Evolutionary conservation across 768 basidiomycete genomes (phyloP), one percentile per base, ranked within the genome.

Genomic region (Pleurotus tuoliensis): DNA sequence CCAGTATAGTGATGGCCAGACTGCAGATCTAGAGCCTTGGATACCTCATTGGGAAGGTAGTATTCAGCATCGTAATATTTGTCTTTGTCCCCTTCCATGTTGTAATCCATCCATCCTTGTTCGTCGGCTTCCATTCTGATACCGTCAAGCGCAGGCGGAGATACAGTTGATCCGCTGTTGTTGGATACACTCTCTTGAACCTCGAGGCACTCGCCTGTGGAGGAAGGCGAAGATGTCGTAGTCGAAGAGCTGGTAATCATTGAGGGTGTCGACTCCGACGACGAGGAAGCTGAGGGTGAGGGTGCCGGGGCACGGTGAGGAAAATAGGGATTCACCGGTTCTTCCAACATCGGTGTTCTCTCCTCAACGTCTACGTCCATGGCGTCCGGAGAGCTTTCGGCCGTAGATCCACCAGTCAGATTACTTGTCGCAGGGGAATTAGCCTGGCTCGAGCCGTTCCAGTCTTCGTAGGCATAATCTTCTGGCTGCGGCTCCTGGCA

Each of bases 401-500:
- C 15, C 51, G 24, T 25, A 7, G 38, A 18, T 13, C 48, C n/a
- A 24, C 2, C 30, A 11, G 30, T 11, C 7, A 44, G 3, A 16
- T 15, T 44, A n/a, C 6, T 22, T n/a, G n/a, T 13, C 13, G n/a
- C 20, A n/a, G 41, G 34, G 18, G n/a, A 39, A 7, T 11, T 15
- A 20, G 6, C 24, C 7, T 47, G 46, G 6, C 6, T 15, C 18
- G 51, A 24, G 15, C 4, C 8, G 49, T 61, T 22, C 54, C 54
- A 62, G 30, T 61, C 54, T 22, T 52, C 49, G 49, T 63, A 59
- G 20, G 60, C 34, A 24, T 67, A 64, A 12, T 66, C 62, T 13
- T 71, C 66, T 15, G 61, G 45, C 54, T 74, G 70, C 20, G 76
- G 71, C 61, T 79, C 80, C 3, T 62, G 59, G 46, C 54, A 67